These are phyloP conservation scores for Sungouiozyma ichnusensis DNA, from an alignment of 805 yeast genomes.

Conservation along the genomic window DNA sequence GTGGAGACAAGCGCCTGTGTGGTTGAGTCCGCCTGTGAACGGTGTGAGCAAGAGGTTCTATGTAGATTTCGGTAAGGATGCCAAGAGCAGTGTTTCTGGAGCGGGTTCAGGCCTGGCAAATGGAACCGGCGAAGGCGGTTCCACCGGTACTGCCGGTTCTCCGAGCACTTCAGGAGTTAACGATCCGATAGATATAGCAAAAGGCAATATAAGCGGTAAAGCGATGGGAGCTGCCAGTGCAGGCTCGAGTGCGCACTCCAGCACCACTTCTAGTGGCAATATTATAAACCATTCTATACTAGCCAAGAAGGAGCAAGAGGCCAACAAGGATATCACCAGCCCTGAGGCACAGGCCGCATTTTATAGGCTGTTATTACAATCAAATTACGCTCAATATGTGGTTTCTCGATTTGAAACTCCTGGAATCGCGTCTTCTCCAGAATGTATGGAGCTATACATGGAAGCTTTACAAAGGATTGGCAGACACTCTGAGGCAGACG, in stretches of 20 bases:
- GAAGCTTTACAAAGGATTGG: slow-evolving; percentile 77
- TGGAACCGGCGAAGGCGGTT: too few relatives aligned
- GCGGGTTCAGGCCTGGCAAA: too few relatives aligned
- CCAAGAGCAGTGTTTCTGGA: too few relatives aligned
- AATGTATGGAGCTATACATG: slow-evolving; percentile 67
- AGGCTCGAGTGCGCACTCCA: not conserved
- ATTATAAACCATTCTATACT: slow-evolving; percentile 31
- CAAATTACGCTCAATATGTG: slow-evolving; percentile 92
- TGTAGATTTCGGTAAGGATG: too few relatives aligned
- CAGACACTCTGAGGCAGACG: slow-evolving; percentile 65
- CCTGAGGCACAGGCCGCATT: slow-evolving; percentile 73
- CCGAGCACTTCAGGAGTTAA: not conserved
- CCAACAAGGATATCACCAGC: slow-evolving; percentile 63
- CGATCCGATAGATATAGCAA: not conserved
- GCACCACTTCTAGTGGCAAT: slow-evolving; percentile 5
- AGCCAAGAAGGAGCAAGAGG: slow-evolving; percentile 70
- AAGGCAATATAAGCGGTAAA: slow-evolving; percentile 1
- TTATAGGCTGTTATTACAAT: slow-evolving; percentile 58
- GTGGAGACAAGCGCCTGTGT: not conserved
- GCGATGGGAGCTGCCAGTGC: not conserved
- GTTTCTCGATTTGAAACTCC: slow-evolving; percentile 90
- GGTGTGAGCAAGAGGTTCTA: not conserved
- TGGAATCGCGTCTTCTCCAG: slow-evolving; percentile 77
- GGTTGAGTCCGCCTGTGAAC: not conserved
- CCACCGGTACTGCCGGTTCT: not conserved